Conservation (phyloP, 1,139 yeast species). For the Yamadazyma buinensis region DNA sequence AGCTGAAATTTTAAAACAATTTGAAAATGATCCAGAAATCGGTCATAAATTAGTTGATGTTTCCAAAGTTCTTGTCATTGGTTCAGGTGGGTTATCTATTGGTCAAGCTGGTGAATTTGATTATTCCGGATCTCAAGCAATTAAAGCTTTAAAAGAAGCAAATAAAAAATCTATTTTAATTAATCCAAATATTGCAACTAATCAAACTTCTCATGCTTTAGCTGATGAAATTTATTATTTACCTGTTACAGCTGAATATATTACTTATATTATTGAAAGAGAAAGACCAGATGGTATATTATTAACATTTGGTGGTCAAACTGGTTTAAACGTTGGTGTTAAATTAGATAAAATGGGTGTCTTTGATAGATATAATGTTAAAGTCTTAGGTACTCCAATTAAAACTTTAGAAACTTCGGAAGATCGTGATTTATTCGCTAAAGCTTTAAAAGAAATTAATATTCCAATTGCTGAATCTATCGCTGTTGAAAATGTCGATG, state of each 20-base stretch:
- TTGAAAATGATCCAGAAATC: constrained; percentile 22
- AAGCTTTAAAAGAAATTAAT: constrained; percentile 88
- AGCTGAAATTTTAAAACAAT: constrained; percentile 35
- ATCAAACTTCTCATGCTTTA: constrained; percentile 91
- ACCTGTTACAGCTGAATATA: constrained; percentile 96
- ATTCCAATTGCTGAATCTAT: constrained; percentile 95
- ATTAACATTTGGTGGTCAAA: constrained; percentile 97
- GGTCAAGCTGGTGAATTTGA: constrained; percentile 99
- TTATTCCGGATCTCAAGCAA: constrained; percentile 96
- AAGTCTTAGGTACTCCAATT: constrained; percentile 96
- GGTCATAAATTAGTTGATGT: constrained; percentile 68
- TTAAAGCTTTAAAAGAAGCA: constrained; percentile 91
- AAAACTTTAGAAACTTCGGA: constrained; percentile 93
- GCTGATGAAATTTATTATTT: constrained; percentile 94
- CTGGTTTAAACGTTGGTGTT: constrained; percentile 94
- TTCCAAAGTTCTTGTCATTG: constrained; percentile 84
- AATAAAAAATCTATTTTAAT: constrained; percentile 80
- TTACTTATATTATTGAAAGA: constrained; percentile 88
- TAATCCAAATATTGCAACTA: constrained; percentile 96
- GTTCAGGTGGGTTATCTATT: constrained; percentile 96
- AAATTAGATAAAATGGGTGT: constrained; percentile 92
- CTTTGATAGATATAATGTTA: constrained; percentile 83
- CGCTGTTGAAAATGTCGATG: constrained; percentile 92
- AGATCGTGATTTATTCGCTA: constrained; percentile 94
- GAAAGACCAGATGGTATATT: constrained; percentile 95